These are phyloP conservation scores for Cercospora canescens DNA, from an alignment of 2,329 filamentous ascomycete genomes.

Conservation along the genomic window DNA sequence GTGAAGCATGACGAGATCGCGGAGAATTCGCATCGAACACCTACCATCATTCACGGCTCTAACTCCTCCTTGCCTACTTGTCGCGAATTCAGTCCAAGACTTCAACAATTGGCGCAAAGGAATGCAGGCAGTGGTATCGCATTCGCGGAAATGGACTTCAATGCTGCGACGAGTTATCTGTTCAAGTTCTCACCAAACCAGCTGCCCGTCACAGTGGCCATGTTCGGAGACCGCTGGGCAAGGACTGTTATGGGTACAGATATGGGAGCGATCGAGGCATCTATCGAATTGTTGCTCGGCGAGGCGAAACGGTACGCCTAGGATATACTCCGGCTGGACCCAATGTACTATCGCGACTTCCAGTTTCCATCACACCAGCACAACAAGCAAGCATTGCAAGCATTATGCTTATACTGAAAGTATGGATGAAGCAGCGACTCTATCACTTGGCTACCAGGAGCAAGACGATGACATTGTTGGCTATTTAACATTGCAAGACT, in stretches of 20 bases:
- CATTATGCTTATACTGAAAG: neutral
- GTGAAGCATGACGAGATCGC: slow-evolving; percentile 24
- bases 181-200: slow-evolving; percentile 29
- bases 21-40: slow-evolving; percentile 23
- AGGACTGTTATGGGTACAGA: slow-evolving; percentile 25
- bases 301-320: neutral
- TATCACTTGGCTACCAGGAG: no score
- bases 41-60: slow-evolving; percentile 49
- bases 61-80: slow-evolving; percentile 24
- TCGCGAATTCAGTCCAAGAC: slow-evolving; percentile 21
- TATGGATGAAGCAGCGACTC: neutral
- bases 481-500: no score
- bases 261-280: slow-evolving; percentile 11
- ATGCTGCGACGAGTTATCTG: slow-evolving; percentile 18
- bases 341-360: neutral
- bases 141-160: slow-evolving; percentile 26
- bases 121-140: slow-evolving; percentile 7
- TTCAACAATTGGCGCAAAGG: slow-evolving; percentile 17
- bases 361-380: neutral
- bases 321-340: neutral
- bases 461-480: no score
- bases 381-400: neutral
- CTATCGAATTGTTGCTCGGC: slow-evolving; percentile 14
- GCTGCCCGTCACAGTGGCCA: slow-evolving; percentile 24
- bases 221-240: slow-evolving; percentile 22